Percentiles rank a stretch among this genome's conserved stretches.
Evolutionary conservation across 768 basidiomycete genomes (phyloP).

Genomic region (Lactarius psammicola): DNA sequence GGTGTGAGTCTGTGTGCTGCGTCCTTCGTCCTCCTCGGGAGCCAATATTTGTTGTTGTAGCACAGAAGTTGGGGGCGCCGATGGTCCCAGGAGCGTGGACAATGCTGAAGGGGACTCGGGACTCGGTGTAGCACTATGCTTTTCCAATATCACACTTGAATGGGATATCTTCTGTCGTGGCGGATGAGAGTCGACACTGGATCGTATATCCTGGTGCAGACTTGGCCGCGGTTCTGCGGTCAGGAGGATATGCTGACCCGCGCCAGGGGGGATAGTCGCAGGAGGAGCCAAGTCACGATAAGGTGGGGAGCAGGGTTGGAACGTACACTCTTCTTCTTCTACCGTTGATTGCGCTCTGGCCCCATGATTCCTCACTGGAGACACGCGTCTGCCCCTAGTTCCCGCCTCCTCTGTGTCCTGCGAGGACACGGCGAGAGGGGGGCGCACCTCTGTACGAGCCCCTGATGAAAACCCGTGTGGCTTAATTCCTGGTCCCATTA

Average conservation of each 20-base stretch:
- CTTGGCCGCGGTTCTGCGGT: background rate
- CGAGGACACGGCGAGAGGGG: background rate
- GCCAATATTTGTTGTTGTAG: slow-evolving; percentile 1
- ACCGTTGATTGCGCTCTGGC: slow-evolving; percentile 3
- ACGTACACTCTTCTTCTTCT: slow-evolving; percentile 9
- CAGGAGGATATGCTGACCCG: background rate
- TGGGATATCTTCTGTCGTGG: background rate
- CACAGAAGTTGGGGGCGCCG: background rate
- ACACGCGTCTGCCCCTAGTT: background rate
- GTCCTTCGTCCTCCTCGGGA: background rate
- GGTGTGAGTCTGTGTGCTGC: background rate
- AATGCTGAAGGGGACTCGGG: background rate
- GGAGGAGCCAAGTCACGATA: slow-evolving; percentile 10
- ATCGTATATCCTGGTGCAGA: background rate
- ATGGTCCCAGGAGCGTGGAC: background rate
- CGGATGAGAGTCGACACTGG: background rate
- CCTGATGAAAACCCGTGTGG: slow-evolving; percentile 20
- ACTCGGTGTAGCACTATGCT: background rate
- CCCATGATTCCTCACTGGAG: slow-evolving; percentile 11
- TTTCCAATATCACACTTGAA: background rate
- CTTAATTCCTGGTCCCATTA: slow-evolving; percentile 24
- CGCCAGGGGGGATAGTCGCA: background rate
- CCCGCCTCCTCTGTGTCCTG: slow-evolving; percentile 9
- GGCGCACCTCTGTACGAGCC: slow-evolving; percentile 17
- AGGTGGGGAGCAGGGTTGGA: background rate